Base-by-base conservation (phyloP, 2,329 filamentous ascomycete species). In the Hypoxylon sp. region DNA sequence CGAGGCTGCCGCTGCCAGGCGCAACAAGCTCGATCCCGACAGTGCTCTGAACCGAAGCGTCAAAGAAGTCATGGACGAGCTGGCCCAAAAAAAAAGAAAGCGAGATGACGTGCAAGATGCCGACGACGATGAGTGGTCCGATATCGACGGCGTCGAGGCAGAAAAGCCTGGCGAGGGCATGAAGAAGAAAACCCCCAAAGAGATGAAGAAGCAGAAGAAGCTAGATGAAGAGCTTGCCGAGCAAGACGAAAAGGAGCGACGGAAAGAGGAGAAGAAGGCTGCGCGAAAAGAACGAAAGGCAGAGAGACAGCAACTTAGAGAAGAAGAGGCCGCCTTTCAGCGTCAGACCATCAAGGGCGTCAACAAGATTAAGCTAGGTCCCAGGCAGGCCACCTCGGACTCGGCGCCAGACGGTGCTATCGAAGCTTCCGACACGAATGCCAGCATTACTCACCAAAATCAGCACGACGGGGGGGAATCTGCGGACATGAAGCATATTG, bases 31-130 rank as follows among this genome's bases (percentile, higher is more conserved):
- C 35, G 91, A 98, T 70, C 93, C 95, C 21, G 91, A 94, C 65
- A 92, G 92, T 70, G 88, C 89, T 61, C 74, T 83, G 65, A 95
- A 96, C 80, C 80, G 79, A 63, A 95, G 87, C 64, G 94, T 92
- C 60, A 94, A 96, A 74, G 93, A 98, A 74, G 87, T 97, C 60
- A 89, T 96, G 86, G 92, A 96, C 66, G 93, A 96, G 72, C 80
- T 83, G 51, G 85, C 83, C 38, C 79, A 79, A 66, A 92, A 90
- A 69, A 96, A 96, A 80, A 85, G 92, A 58, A 96, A 96, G 78
- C 80, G 80, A 29, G 75, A 76, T 21, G 78, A 75, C 29, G 71
- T 75, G 52, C 73, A 72, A 35, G 77, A 76, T 17, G 81, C 78
- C 4, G 79, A 79, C 1, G 80, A 80, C 37, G 82, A 78, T 18